Base-by-base conservation (phyloP, 1,139 yeast genomes). In the Lodderomyces pseudojiufengensis region DNA sequence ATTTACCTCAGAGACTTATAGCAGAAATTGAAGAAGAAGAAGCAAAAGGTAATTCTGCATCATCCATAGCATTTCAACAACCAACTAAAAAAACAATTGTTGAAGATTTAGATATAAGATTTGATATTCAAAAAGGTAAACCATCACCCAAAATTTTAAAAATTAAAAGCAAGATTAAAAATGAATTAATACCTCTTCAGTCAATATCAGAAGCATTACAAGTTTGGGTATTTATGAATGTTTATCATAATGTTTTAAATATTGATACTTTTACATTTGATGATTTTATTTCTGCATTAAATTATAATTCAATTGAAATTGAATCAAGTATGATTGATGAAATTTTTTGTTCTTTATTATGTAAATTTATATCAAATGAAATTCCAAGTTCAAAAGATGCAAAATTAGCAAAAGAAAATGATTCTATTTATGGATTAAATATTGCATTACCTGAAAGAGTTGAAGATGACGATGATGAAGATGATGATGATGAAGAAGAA, bases 251-350 rank as follows among this genome's bases (percentile, higher is more conserved):
- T 23, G 79, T 85, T 1, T 61, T 84, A 33, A 57, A 73, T 11
- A 63, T 86, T 14, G 90, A 83, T 51, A 76, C 84, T 0, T 82
- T 85, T 47, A 81, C 94, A 0, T 84, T 83, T 61, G 95, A 86
- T 57, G 94, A 84, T 51, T 84, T 79, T 50, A 54, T 83, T 4
- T 77, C 76, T 40, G 80, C 84, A 2, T 63, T 86, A 61, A 70
- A 70, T 9, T 76, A 84, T 84, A 61, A 59, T 36, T 51, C 58
- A 27, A 68, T 70, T 31, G 70, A 69, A 30, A 70, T 63, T 16
- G 53, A 61, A 9, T 69, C 71, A 9, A 39, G 54, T 6, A 55
- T 84, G 33, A 55, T 85, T 32, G 78, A 80, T 48, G 95, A 84
- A 56, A 71, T 86, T 6, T 85, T 83, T 65, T 82, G 95, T 55